These are phyloP conservation scores for Pestalotiopsis sp. DNA, from an alignment of 2,329 filamentous ascomycete species.

Conservation along the genomic window DNA sequence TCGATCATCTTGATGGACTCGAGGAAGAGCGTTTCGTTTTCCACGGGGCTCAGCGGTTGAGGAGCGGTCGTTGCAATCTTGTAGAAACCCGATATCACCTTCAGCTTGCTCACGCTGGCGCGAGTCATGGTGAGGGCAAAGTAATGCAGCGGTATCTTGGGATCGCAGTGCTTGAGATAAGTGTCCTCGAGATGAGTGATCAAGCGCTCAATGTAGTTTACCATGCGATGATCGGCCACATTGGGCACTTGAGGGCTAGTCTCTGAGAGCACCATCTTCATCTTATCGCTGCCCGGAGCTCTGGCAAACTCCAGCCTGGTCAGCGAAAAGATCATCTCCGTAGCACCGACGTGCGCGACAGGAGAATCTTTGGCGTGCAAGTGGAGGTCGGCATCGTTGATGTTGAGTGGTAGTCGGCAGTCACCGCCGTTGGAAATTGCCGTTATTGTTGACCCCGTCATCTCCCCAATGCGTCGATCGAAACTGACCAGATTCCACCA, in stretches of 20 bases:
- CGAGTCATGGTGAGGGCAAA: slow-evolving; percentile 62
- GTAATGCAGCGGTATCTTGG: slow-evolving; percentile 61
- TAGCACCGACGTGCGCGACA: slow-evolving; percentile 50
- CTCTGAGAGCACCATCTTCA: slow-evolving; percentile 32
- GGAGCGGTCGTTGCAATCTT: slow-evolving; percentile 45
- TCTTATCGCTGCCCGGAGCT: slow-evolving; percentile 52
- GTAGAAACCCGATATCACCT: slow-evolving; percentile 56
- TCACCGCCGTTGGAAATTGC: slow-evolving; percentile 57
- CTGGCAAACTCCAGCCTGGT: slow-evolving; percentile 60
- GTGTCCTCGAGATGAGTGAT: slow-evolving; percentile 57
- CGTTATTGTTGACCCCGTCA: slow-evolving; percentile 62
- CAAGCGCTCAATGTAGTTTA: slow-evolving; percentile 55
- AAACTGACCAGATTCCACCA: slow-evolving; percentile 75
- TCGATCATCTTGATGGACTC: slow-evolving; percentile 62
- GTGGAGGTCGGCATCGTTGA: slow-evolving; percentile 64
- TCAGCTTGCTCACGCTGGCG: slow-evolving; percentile 58
- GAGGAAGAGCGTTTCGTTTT: slow-evolving; percentile 56
- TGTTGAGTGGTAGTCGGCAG: slow-evolving; percentile 61
- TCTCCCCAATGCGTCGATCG: slow-evolving; percentile 70
- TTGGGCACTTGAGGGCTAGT: slow-evolving; percentile 45
- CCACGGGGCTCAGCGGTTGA: slow-evolving; percentile 41
- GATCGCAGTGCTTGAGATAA: slow-evolving; percentile 59
- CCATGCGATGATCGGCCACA: slow-evolving; percentile 52
- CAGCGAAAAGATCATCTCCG: slow-evolving; percentile 63
- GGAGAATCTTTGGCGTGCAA: slow-evolving; percentile 58